Base-by-base conservation (phyloP, 2,329 filamentous ascomycete genomes). In the Fusarium agapanthi region DNA sequence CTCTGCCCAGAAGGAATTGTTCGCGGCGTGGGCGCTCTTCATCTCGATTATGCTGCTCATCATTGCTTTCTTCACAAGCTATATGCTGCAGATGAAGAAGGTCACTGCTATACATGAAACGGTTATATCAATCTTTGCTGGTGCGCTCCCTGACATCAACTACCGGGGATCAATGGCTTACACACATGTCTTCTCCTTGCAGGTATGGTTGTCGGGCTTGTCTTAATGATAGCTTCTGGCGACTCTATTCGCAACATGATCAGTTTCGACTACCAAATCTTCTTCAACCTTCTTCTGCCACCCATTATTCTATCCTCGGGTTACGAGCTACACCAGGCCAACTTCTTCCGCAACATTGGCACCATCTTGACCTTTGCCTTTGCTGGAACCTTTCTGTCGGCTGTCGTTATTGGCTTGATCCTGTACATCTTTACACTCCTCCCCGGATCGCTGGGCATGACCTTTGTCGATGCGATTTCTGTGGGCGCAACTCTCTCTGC, bases 221-320 rank as follows among this genome's bases (percentile, higher is more conserved):
- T 97, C 67, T 90, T 99, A 65, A 90, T 96, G 79, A 85, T 98
- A 71, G 93, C 91, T 47, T 91, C 92, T 58, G 92, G 92, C 74
- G 92, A 94, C 71, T 94, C 92, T 71, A 95, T 99, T 77, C 92
- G 95, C 81, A 93, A 93, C 80, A 91, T 94, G 73, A 95, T 99
- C 79, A 97, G 92, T 83, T 99, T 99, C 86, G 93, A 98, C 85
- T 98, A 98, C 81, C 95, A 98, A 80, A 97, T 98, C 86, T 99
- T 99, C 87, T 99, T 99, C 88, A 99, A 99, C 83, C 89, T 99
- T 50, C 90, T 99, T 18, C 92, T 99, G n/a, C 96, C 96, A 41
- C 96, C 96, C 63, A 99, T 99, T 80, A 99, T 99, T 80, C 88
- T 99, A 34, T 95, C 95, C 22, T 98, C 95, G 22, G 96, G 96